These are phyloP conservation scores for Mycena leptocephala DNA, from an alignment of 768 basidiomycete species.

Conservation along the genomic window DNA sequence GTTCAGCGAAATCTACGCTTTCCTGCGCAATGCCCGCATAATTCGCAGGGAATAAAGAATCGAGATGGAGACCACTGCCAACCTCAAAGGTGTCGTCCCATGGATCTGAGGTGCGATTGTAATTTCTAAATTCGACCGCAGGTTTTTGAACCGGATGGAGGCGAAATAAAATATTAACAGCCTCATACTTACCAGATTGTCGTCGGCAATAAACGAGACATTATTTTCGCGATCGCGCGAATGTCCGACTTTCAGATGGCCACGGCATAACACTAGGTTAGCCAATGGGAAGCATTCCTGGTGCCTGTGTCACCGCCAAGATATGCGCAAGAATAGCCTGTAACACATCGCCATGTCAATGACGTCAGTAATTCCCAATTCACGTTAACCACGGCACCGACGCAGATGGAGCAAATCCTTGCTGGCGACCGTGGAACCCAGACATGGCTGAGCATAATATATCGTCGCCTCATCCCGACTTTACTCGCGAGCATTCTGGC, in stretches of 20 bases:
- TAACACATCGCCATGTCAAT: not conserved
- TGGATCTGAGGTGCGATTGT: not conserved
- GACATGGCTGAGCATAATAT: not conserved
- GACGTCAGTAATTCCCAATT: not conserved
- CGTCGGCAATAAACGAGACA: not conserved
- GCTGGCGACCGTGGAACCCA: not conserved
- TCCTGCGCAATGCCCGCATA: not conserved
- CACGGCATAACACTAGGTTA: not conserved
- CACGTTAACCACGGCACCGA: not conserved
- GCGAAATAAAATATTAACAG: not conserved
- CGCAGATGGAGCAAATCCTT: conserved; percentile 1
- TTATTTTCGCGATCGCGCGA: not conserved
- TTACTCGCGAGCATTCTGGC: not conserved
- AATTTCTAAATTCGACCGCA: not conserved
- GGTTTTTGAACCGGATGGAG: not conserved
- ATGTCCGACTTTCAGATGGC: not conserved
- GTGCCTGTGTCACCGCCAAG: not conserved
- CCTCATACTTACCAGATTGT: not conserved
- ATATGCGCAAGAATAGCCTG: not conserved
- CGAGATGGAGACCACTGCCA: not conserved
- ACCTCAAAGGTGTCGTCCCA: no score
- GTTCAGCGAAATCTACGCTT: not conserved
- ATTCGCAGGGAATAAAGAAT: not conserved
- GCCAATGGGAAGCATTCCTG: not conserved
- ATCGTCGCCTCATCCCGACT: not conserved